Conservation (phyloP, 352 stramenopile species). For the Phytophthora aleatoria region DNA sequence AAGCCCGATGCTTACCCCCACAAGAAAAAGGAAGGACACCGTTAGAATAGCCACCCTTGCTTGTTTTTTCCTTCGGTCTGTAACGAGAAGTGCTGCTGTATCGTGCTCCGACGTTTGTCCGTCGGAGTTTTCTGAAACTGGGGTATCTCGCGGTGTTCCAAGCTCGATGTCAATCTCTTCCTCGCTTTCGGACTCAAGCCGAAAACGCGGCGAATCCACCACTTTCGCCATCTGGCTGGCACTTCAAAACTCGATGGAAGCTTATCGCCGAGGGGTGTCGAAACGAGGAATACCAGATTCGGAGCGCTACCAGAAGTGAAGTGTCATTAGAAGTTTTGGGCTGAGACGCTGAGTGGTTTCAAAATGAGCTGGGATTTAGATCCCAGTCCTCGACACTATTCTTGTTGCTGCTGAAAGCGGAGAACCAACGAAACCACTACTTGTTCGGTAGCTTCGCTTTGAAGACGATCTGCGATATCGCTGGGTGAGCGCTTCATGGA, state of each 20-base stretch:
- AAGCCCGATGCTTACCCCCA: conserved; percentile 35
- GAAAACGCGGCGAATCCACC: conserved; percentile 24
- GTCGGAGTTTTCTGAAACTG: conserved; percentile 9
- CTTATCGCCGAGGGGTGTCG: neutral
- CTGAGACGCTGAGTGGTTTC: conserved; percentile 7
- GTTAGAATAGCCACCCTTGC: conserved; percentile 15
- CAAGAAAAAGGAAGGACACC: conserved; percentile 29
- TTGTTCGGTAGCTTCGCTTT: conserved; percentile 13
- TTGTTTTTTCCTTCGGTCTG: conserved; percentile 16
- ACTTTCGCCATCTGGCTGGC: conserved; percentile 28
- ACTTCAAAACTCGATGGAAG: too few relatives aligned
- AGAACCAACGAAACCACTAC: conserved; percentile 32
- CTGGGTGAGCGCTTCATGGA: conserved; percentile 33
- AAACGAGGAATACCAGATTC: conserved; percentile 11
- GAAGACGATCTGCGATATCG: conserved; percentile 7
- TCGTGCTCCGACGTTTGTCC: conserved; percentile 20
- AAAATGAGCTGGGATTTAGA: conserved; percentile 1
- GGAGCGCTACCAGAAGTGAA: conserved; percentile 5
- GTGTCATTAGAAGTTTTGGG: neutral
- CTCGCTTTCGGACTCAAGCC: conserved; percentile 27
- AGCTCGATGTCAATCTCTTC: conserved; percentile 43
- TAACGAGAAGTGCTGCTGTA: conserved; percentile 19
- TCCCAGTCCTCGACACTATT: conserved; percentile 21
- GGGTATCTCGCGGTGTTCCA: conserved; percentile 3
- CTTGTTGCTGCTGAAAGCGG: conserved; percentile 27